phyloP scores from a whole-genome alignment of 2,329 filamentous ascomycete species.

The Escovopsis sp. region DNA sequence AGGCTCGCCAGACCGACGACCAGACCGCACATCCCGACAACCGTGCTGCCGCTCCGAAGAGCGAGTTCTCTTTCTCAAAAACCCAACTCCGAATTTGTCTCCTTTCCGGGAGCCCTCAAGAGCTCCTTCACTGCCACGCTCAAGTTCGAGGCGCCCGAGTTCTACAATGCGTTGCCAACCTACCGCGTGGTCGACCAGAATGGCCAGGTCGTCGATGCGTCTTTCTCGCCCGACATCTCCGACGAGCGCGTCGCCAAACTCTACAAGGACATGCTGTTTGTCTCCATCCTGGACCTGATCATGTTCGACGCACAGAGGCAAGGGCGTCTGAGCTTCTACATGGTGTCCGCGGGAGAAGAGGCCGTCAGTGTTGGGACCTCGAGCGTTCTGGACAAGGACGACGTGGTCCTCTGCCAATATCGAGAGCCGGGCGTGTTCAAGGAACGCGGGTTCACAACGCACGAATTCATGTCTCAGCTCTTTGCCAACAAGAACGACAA shows the following conservation, averaged over 20 bases:
- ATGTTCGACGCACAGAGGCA: conserved; percentile 98
- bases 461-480: conserved; percentile 89
- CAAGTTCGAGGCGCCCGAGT: conserved; percentile 59
- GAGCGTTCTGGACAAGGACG: conserved; percentile 65
- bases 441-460: conserved; percentile 73
- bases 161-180: conserved; percentile 66
- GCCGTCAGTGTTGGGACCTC: conserved; percentile 83
- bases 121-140: conserved; percentile 78
- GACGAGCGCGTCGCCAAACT: conserved; percentile 46
- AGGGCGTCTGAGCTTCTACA: conserved; percentile 90
- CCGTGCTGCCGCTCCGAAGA: conserved; percentile 15
- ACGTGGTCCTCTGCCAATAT: conserved; percentile 91
- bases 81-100: conserved; percentile 40
- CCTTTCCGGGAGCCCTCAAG: conserved; percentile 92
- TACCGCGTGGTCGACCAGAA: conserved; percentile 88
- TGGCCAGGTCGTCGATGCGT: conserved; percentile 64
- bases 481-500: conserved; percentile 75
- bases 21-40: conserved; percentile 1
- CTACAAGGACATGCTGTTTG: conserved; percentile 50
- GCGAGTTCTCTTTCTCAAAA: conserved; percentile 40
- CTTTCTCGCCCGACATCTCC: conserved; percentile 52
- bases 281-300: conserved; percentile 83
- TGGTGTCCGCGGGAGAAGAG: conserved; percentile 91
- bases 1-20: not conserved
- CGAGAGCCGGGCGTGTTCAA: conserved; percentile 84